Conservation (phyloP, 2,329 filamentous ascomycete genomes). For the Arthroderma sp. region DNA sequence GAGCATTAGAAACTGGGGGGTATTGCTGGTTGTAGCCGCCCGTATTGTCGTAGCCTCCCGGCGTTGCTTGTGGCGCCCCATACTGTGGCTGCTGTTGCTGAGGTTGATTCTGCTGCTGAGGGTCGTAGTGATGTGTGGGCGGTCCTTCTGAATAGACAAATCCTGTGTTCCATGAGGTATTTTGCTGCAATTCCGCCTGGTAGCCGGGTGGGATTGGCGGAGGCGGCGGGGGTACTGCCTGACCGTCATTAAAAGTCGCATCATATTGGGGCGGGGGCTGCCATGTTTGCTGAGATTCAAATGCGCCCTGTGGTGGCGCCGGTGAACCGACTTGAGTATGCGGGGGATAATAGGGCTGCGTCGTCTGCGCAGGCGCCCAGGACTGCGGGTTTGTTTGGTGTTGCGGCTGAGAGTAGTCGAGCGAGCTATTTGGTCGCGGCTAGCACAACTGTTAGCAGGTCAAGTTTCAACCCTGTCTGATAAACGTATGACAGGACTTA, state of each 20-base stretch:
- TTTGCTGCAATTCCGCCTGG: slow-evolving; percentile 19
- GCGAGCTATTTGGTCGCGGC: slow-evolving; percentile 25
- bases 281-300: slow-evolving; percentile 11
- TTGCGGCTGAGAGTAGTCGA: slow-evolving; percentile 14
- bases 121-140: slow-evolving; percentile 21
- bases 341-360: slow-evolving; percentile 9
- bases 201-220: slow-evolving; percentile 30
- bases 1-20: background rate
- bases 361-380: slow-evolving; percentile 5
- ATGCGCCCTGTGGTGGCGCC: no score
- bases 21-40: slow-evolving; percentile 2
- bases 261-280: slow-evolving; percentile 15
- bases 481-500: slow-evolving; percentile 11
- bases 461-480: background rate
- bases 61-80: slow-evolving; percentile 1
- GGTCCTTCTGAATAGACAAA: slow-evolving; percentile 20
- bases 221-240: slow-evolving; percentile 24
- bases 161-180: slow-evolving; percentile 6
- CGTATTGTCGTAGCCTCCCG: slow-evolving; percentile 6
- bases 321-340: background rate
- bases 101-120: slow-evolving; percentile 10
- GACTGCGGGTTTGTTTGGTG: slow-evolving; percentile 10
- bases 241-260: slow-evolving; percentile 11
- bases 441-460: slow-evolving; percentile 9
- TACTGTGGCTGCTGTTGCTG: slow-evolving; percentile 1